Evolutionary conservation across 1,284 basidiomycete genomes (phyloP).

Genomic region (Microbotryum intermedium): DNA sequence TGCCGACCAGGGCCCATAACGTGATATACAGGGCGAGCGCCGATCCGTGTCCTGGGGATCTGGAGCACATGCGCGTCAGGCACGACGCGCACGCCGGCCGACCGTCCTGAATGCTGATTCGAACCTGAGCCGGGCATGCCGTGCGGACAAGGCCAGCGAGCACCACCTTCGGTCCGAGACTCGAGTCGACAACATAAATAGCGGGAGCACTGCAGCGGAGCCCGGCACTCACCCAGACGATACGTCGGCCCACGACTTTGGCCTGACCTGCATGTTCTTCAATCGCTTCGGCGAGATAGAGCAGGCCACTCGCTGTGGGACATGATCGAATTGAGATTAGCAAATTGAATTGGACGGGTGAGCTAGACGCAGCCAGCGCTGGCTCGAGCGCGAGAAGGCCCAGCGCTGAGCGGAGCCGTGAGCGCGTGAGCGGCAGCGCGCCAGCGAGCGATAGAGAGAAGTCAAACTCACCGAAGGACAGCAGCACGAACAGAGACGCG

Average conservation of each 20-base stretch:
- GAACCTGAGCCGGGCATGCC: background rate
- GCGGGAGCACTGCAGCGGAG: background rate
- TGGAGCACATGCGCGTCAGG: too few relatives aligned
- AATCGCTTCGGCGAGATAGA: slow-evolving; percentile 75
- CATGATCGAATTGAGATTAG: background rate
- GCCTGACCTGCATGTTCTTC: slow-evolving; percentile 79
- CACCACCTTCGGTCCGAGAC: too few relatives aligned
- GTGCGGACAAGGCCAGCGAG: background rate
- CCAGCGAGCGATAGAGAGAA: background rate
- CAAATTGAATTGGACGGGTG: too few relatives aligned
- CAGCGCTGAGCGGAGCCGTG: background rate
- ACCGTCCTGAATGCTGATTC: background rate
- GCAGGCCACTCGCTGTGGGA: slow-evolving; percentile 67
- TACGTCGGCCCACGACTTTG: slow-evolving; percentile 67
- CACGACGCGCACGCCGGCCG: too few relatives aligned
- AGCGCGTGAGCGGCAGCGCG: too few relatives aligned
- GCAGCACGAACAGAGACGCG: slow-evolving; percentile 67
- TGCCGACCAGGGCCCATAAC: background rate
- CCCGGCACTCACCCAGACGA: slow-evolving; percentile 63
- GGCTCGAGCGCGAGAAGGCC: background rate
- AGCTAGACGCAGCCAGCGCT: too few relatives aligned
- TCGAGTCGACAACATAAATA: too few relatives aligned
- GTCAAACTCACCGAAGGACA: slow-evolving; percentile 57
- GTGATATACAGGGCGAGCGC: background rate
- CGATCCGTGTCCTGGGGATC: too few relatives aligned